Percentiles rank a stretch among this genome's conserved stretches.
These are phyloP conservation scores for Panaeolus cyanescens DNA, from an alignment of 768 basidiomycete genomes.

Conservation along the genomic window DNA sequence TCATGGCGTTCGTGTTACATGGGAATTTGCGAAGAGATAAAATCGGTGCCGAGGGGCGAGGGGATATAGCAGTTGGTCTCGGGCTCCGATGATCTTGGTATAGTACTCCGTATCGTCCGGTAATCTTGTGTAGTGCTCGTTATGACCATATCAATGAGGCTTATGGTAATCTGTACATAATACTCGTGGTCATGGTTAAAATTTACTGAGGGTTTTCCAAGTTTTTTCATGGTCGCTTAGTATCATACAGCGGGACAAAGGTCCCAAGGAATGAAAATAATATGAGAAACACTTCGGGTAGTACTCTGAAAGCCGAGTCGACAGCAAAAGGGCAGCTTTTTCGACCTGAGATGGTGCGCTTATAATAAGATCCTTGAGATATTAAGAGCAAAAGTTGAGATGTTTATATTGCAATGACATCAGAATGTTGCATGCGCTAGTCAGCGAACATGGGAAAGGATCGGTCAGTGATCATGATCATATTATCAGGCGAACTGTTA, in stretches of 20 bases:
- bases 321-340: neutral
- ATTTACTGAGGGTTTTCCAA: neutral
- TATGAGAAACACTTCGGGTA: neutral
- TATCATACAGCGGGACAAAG: neutral
- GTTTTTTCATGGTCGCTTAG: neutral
- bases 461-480: neutral
- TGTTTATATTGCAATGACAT: neutral
- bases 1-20: neutral
- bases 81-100: neutral
- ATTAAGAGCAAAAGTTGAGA: neutral
- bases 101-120: neutral
- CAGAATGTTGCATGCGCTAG: neutral
- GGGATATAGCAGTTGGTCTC: neutral
- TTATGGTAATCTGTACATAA: neutral
- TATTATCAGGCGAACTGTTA: neutral
- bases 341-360: neutral
- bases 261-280: neutral
- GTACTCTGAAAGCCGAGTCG: neutral
- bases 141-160: no score
- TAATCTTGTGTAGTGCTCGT: neutral
- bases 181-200: neutral
- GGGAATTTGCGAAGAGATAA: neutral
- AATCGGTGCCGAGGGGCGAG: conserved; percentile 2
- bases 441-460: neutral
- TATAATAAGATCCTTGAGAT: neutral